phyloP scores from a whole-genome alignment of 768 basidiomycete genomes.

The Exsudoporus frostii region DNA sequence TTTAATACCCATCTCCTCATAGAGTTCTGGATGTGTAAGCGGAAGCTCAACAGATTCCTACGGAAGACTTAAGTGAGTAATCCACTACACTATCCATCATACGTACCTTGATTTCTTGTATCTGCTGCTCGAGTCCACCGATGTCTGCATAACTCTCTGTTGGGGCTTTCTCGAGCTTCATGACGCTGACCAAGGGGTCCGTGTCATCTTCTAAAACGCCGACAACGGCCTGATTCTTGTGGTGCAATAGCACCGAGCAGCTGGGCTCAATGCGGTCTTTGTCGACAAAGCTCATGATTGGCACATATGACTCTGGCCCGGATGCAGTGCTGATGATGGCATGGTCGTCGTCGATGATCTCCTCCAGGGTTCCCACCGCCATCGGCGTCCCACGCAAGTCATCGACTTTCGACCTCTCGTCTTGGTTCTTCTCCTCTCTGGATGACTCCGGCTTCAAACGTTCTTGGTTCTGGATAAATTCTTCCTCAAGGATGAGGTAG shows the following conservation, averaged over 20 bases:
- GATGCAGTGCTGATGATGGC: constrained; percentile 96
- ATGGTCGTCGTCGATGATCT: constrained; percentile 97
- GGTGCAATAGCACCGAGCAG: constrained; percentile 91
- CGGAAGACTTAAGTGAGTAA: background rate
- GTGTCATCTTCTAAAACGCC: constrained; percentile 94
- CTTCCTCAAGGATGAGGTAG: constrained; percentile 92
- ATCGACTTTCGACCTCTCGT: constrained; percentile 91
- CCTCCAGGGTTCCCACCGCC: constrained; percentile 98
- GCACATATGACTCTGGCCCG: constrained; percentile 95
- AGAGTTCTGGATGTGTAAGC: constrained; percentile 94
- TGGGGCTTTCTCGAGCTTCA: constrained; percentile 99
- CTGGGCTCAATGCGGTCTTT: constrained; percentile 96
- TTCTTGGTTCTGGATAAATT: constrained; percentile 92
- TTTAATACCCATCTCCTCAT: constrained; percentile 99
- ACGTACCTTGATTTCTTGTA: constrained; percentile 95
- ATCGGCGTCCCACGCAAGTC: constrained; percentile 93
- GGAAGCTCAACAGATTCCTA: constrained; percentile 98
- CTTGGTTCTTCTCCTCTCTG: constrained; percentile 93
- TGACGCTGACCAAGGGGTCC: constrained; percentile 95
- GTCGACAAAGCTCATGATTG: constrained; percentile 97
- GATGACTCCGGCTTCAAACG: constrained; percentile 83
- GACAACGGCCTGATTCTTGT: constrained; percentile 93
- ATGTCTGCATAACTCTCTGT: constrained; percentile 99
- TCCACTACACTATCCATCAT: background rate
- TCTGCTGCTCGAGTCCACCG: constrained; percentile 94